Percentiles rank a stretch among this genome's conserved stretches.
Conservation (phyloP, 139 green algal species). For the Chlamydomonas sp. region DNA sequence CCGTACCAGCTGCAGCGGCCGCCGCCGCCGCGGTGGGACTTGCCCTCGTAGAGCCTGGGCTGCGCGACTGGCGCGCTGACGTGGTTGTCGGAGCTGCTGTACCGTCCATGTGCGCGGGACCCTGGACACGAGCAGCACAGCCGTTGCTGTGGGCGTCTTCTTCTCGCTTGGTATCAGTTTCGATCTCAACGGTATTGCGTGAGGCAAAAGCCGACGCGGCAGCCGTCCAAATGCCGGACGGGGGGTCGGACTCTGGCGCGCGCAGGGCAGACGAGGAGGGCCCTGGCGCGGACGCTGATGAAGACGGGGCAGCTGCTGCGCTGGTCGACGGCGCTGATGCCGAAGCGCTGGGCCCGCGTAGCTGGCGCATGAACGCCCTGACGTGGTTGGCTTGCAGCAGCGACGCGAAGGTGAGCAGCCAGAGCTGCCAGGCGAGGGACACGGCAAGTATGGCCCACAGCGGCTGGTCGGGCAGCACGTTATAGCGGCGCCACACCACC, state of each 20-base stretch:
- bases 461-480: neutral
- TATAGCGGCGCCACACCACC: constrained; percentile 13
- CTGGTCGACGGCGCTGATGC: neutral
- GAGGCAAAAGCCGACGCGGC: too few species aligned
- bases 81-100: too few species aligned
- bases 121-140: neutral
- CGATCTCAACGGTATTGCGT: too few species aligned
- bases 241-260: too few species aligned
- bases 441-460: neutral
- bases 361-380: neutral
- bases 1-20: neutral
- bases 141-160: too few species aligned
- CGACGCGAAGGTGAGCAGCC: neutral
- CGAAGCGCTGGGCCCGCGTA: neutral
- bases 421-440: constrained; percentile 6
- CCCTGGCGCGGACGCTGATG: neutral
- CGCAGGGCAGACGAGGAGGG: too few species aligned
- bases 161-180: too few species aligned
- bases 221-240: too few species aligned
- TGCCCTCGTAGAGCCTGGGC: too few species aligned
- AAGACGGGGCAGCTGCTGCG: neutral
- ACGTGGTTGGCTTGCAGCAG: neutral
- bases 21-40: too few species aligned
- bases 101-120: too few species aligned
- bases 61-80: too few species aligned